phyloP scores from a whole-genome alignment of 2,329 filamentous ascomycete species.

The Sporothrix dimorphospora region DNA sequence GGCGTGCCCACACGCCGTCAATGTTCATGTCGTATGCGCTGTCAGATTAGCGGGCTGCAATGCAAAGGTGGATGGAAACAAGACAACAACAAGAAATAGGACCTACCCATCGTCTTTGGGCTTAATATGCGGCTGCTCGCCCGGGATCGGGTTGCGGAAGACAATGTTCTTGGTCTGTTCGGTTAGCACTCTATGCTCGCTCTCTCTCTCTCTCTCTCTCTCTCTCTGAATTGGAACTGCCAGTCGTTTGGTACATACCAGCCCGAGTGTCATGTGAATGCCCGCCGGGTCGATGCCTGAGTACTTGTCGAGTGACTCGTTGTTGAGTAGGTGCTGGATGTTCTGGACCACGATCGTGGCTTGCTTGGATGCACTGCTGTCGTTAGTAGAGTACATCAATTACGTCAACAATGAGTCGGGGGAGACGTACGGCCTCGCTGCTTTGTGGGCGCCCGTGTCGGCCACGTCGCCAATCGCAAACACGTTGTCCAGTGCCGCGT shows the following conservation, averaged over 20 bases:
- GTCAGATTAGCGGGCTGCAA: no score
- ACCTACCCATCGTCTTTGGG: constrained; percentile 25
- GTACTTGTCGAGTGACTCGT: constrained; percentile 29
- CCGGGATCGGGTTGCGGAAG: constrained; percentile 27
- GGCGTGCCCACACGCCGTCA: constrained; percentile 27
- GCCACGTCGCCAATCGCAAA: constrained; percentile 69
- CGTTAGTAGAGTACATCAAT: neutral
- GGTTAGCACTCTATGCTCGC: no score
- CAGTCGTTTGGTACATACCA: constrained; percentile 12
- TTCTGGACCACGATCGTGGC: constrained; percentile 30
- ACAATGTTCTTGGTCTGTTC: constrained; percentile 30
- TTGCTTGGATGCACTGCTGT: constrained; percentile 23
- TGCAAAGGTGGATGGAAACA: no score
- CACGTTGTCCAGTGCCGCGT: constrained; percentile 46
- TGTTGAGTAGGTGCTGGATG: constrained; percentile 29
- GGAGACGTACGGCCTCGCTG: constrained; percentile 23
- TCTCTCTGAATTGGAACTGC: neutral
- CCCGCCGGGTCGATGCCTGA: constrained; percentile 23
- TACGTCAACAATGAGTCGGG: neutral
- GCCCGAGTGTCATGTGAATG: constrained; percentile 31
- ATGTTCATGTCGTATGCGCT: constrained; percentile 29
- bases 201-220: no score
- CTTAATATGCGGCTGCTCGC: neutral
- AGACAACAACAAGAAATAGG: no score
- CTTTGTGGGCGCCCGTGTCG: constrained; percentile 51